These are phyloP conservation scores for Starmerella khaoyaiensis DNA, from an alignment of 805 yeast genomes.

Conservation along the genomic window DNA sequence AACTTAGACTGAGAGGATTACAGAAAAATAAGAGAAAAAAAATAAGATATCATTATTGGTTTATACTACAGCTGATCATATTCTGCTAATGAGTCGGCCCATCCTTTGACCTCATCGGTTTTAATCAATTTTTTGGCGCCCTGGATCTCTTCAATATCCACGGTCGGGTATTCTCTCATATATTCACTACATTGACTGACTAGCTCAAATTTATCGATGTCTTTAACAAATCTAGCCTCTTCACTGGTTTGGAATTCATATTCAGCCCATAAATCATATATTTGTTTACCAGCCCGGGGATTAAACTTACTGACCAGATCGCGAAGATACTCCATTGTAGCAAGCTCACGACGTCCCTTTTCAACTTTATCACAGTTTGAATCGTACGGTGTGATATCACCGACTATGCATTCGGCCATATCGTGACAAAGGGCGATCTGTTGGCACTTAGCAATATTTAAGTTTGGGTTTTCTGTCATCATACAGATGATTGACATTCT, in stretches of 20 bases:
- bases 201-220: slow-evolving; percentile 84
- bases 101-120: slow-evolving; percentile 52
- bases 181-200: slow-evolving; percentile 44
- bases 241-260: slow-evolving; percentile 71
- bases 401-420: slow-evolving; percentile 86
- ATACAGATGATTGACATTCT: slow-evolving; percentile 76
- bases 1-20: not conserved
- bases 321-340: slow-evolving; percentile 54
- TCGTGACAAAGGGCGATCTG: slow-evolving; percentile 86
- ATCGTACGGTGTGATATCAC: slow-evolving; percentile 84
- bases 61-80: slow-evolving; percentile 3
- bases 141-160: slow-evolving; percentile 59
- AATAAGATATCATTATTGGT: not conserved
- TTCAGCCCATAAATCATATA: slow-evolving; percentile 67
- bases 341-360: slow-evolving; percentile 70
- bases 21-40: not conserved
- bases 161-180: slow-evolving; percentile 48
- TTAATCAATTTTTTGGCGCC: slow-evolving; percentile 48
- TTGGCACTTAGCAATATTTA: slow-evolving; percentile 57
- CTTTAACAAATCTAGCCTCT: slow-evolving; percentile 86
- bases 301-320: slow-evolving; percentile 55
- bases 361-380: slow-evolving; percentile 52
- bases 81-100: slow-evolving; percentile 42
- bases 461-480: slow-evolving; percentile 41
- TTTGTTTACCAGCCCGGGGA: slow-evolving; percentile 45